These are phyloP conservation scores for Kwoniella europaea DNA, from an alignment of 768 basidiomycete species.

Conservation along the genomic window DNA sequence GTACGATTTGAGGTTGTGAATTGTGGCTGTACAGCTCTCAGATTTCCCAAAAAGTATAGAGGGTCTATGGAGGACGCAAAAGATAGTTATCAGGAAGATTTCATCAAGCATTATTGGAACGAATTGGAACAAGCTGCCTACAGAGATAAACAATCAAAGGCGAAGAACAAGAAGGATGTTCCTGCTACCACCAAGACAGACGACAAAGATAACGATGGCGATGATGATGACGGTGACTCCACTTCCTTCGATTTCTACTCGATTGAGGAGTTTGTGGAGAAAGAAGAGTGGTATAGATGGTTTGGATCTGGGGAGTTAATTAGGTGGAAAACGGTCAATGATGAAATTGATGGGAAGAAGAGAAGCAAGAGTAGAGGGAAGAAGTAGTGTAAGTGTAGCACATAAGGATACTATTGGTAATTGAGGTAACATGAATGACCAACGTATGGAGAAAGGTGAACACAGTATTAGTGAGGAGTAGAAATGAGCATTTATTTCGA, in stretches of 20 bases:
- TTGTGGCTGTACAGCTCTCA: background rate
- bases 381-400: background rate
- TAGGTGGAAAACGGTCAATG: background rate
- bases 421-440: too few species aligned
- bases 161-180: background rate
- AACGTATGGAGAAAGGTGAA: too few species aligned
- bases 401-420: too few species aligned
- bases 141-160: background rate
- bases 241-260: background rate
- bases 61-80: background rate
- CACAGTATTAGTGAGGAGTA: too few species aligned
- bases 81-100: background rate
- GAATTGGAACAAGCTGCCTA: background rate
- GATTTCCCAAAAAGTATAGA: background rate
- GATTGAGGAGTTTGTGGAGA: background rate
- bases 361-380: background rate
- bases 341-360: background rate
- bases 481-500: too few species aligned
- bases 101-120: background rate
- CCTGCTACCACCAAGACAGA: background rate
- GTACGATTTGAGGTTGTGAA: background rate
- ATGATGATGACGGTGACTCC: background rate
- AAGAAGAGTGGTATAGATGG: background rate
- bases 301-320: constrained; percentile 1
- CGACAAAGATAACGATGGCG: background rate